These are phyloP conservation scores for Diaporthe australafricana DNA, from an alignment of 2,329 filamentous ascomycete species.

Conservation along the genomic window DNA sequence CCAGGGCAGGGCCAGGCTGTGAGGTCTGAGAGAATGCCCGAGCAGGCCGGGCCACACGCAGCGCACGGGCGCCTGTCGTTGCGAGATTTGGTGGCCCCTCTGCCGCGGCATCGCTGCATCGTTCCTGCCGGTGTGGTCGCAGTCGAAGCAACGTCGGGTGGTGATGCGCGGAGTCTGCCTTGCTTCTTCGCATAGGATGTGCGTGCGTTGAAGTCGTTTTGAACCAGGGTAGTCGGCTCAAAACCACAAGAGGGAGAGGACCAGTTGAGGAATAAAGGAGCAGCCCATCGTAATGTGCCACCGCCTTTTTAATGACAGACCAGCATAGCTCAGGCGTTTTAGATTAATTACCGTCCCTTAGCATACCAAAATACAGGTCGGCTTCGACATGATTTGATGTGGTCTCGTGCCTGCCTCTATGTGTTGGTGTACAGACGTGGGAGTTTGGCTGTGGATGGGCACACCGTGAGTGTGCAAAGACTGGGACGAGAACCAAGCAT, in stretches of 20 bases:
- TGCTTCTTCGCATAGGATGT: neutral
- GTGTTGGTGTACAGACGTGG: fast-evolving
- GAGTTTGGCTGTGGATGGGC: neutral
- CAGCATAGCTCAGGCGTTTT: constrained; percentile 21
- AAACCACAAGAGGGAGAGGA: neutral
- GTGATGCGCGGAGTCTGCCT: no score
- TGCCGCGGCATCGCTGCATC: neutral
- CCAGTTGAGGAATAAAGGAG: neutral
- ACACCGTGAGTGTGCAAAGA: no score
- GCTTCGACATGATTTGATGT: neutral
- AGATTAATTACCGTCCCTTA: neutral
- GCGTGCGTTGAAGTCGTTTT: neutral
- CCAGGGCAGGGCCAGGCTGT: constrained; percentile 45
- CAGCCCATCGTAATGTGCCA: neutral
- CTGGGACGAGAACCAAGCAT: no score
- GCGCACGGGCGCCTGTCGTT: no score
- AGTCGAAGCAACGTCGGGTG: neutral
- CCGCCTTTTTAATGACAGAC: neutral
- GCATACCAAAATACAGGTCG: neutral
- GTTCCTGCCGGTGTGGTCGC: neutral
- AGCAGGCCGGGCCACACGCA: no score
- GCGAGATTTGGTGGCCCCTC: no score
- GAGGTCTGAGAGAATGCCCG: neutral
- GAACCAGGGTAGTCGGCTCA: neutral
- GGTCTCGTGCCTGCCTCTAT: neutral